phyloP scores from a whole-genome alignment of 352 stramenopile genomes.

The Globisporangium cystogenes region DNA sequence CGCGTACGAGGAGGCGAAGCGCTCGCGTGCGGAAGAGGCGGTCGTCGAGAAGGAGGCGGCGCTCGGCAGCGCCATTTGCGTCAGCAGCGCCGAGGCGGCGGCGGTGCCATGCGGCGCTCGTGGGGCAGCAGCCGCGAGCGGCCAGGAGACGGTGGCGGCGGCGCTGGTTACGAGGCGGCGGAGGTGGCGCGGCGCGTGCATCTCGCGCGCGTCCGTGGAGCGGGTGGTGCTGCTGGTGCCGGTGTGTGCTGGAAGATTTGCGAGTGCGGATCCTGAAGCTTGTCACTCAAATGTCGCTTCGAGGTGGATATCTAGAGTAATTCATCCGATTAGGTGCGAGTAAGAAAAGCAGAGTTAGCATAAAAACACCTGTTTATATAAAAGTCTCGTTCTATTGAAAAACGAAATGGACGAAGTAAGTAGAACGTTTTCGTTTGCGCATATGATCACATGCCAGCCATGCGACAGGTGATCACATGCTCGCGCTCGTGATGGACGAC shows the following conservation, averaged over 20 bases:
- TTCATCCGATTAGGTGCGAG: too few species aligned
- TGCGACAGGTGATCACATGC: not conserved
- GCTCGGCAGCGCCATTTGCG: not conserved
- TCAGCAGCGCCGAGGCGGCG: not conserved
- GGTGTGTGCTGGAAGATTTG: not conserved
- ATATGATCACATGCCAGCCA: not conserved
- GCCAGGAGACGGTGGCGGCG: not conserved
- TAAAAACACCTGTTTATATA: too few species aligned
- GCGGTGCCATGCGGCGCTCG: not conserved
- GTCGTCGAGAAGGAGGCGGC: conserved; percentile 2
- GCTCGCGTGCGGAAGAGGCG: conserved; percentile 4
- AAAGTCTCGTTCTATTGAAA: too few species aligned
- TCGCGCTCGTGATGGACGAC: not conserved
- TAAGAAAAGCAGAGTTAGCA: too few species aligned
- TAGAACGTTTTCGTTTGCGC: too few species aligned
- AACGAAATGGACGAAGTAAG: too few species aligned
- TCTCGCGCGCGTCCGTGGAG: too few species aligned
- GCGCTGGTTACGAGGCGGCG: conserved; percentile 1
- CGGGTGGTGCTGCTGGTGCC: not conserved
- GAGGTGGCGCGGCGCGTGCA: conserved; percentile 4
- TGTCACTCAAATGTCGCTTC: too few species aligned
- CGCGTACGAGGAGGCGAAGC: conserved; percentile 15
- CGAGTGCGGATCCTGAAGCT: not conserved
- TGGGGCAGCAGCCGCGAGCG: not conserved
- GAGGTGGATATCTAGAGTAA: too few species aligned